These are phyloP conservation scores for Chalciporus pseudorubinellus DNA, from an alignment of 768 basidiomycete species.

Conservation along the genomic window DNA sequence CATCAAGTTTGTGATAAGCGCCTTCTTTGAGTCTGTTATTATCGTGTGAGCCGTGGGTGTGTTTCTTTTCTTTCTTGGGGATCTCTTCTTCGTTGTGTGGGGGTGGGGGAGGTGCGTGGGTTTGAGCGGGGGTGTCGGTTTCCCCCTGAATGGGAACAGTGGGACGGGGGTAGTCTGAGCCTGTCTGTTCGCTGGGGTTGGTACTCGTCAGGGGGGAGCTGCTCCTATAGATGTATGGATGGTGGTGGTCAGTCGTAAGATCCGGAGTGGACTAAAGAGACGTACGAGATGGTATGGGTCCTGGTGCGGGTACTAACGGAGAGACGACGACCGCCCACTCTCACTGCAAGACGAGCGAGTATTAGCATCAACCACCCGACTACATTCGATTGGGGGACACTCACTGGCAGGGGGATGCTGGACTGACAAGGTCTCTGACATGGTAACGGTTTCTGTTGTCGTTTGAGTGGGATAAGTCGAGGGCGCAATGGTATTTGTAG, in stretches of 20 bases:
- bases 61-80: slow-evolving; percentile 50
- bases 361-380: too few relatives aligned
- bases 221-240: not conserved
- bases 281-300: slow-evolving; percentile 35
- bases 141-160: slow-evolving; percentile 36
- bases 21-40: slow-evolving; percentile 47
- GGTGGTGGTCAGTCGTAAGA: not conserved
- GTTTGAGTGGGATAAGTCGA: too few relatives aligned
- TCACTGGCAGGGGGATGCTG: slow-evolving; percentile 51
- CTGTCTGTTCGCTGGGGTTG: not conserved
- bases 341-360: slow-evolving; percentile 31
- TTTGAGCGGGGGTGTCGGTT: slow-evolving; percentile 22
- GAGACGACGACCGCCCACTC: slow-evolving; percentile 51
- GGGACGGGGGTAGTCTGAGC: slow-evolving; percentile 55
- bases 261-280: not conserved
- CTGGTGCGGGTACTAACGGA: slow-evolving; percentile 44
- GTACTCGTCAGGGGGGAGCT: not conserved
- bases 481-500: too few relatives aligned
- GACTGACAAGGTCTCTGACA: slow-evolving; percentile 29
- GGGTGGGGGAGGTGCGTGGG: slow-evolving; percentile 28
- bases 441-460: slow-evolving; percentile 12
- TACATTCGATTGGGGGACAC: too few relatives aligned
- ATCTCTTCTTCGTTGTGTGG: slow-evolving; percentile 46
- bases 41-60: slow-evolving; percentile 35
- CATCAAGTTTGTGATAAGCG: slow-evolving; percentile 45